A percentile compares a stretch with the other conserved stretches of the same genome.
These are phyloP conservation scores for Microglena sp. DNA, from an alignment of 139 green algal genomes.

Conservation along the genomic window DNA sequence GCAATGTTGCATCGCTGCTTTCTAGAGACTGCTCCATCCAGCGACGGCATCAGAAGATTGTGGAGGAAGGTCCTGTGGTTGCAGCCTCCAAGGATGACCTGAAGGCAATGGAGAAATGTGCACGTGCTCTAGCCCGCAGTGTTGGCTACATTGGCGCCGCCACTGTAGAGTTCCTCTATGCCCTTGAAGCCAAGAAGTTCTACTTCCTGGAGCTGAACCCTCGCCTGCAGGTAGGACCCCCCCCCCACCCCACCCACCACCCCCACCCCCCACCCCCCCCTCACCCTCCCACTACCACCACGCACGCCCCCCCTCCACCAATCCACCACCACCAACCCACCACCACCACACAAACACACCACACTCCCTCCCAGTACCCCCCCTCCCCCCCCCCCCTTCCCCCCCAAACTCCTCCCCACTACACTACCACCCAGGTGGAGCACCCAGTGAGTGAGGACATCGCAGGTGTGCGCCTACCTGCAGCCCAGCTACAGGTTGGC, in stretches of 20 bases:
- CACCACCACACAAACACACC: too few species aligned
- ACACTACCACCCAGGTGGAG: slow-evolving; percentile 92
- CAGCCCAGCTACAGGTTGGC: slow-evolving; percentile 78
- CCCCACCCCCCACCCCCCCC: too few species aligned
- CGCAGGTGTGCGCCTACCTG: slow-evolving; percentile 83
- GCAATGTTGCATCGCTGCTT: slow-evolving; percentile 78
- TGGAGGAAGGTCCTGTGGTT: slow-evolving; percentile 89
- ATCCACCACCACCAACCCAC: too few species aligned
- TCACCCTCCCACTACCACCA: too few species aligned
- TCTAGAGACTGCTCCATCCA: slow-evolving; percentile 89
- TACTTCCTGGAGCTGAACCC: slow-evolving; percentile 99
- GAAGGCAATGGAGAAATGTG: slow-evolving; percentile 74
- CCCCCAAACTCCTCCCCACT: too few species aligned
- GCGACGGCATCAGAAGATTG: slow-evolving; percentile 95
- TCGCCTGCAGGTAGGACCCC: slow-evolving; percentile 79
- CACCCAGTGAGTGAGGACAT: slow-evolving; percentile 97
- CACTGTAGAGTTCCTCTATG: slow-evolving; percentile 95
- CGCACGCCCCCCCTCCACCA: too few species aligned
- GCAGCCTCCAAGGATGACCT: slow-evolving; percentile 45
- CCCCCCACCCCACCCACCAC: too few species aligned
- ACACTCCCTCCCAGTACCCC: too few species aligned
- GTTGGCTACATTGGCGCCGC: slow-evolving; percentile 90
- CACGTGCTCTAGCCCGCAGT: slow-evolving; percentile 73
- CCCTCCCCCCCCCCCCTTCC: too few species aligned
- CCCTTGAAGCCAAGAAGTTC: slow-evolving; percentile 66